A percentile compares a stretch with the other conserved stretches of the same genome.
These are phyloP conservation scores for Colletotrichum chlorophyti DNA, from an alignment of 2,329 filamentous ascomycete species.

Conservation along the genomic window DNA sequence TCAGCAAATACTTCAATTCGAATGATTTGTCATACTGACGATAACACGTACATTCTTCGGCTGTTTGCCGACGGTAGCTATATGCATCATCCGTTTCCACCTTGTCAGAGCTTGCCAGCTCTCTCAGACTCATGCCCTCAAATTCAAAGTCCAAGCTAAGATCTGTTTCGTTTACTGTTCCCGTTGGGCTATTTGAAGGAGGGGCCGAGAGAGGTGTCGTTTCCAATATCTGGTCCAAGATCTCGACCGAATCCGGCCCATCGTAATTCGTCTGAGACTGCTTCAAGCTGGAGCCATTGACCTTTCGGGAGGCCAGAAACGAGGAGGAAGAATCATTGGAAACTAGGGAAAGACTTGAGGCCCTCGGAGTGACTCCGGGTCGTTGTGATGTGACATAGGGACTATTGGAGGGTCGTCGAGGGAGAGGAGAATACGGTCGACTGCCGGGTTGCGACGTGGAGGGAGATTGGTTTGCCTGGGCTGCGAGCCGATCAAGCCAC, in stretches of 20 bases:
- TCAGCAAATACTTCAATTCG: background rate
- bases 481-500: constrained; percentile 90
- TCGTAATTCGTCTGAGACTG: constrained; percentile 60
- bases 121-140: constrained; percentile 75
- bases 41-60: constrained; percentile 72
- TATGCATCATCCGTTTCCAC: constrained; percentile 32
- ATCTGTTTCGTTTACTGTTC: constrained; percentile 53
- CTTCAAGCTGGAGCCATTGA: constrained; percentile 73
- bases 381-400: constrained; percentile 74
- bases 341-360: constrained; percentile 80
- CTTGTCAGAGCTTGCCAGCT: constrained; percentile 60
- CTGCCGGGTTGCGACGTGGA: constrained; percentile 58
- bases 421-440: constrained; percentile 75
- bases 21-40: background rate
- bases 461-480: constrained; percentile 68
- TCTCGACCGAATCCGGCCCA: constrained; percentile 72
- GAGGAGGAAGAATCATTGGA: constrained; percentile 81
- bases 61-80: constrained; percentile 57
- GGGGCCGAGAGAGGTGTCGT: constrained; percentile 30
- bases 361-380: constrained; percentile 71
- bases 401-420: constrained; percentile 70
- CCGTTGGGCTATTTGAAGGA: constrained; percentile 19
- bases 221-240: constrained; percentile 62
- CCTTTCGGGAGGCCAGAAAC: constrained; percentile 68
- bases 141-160: constrained; percentile 79